Percentiles rank a stretch among this genome's conserved stretches.
Evolutionary conservation across 1,284 basidiomycete species (phyloP).

Genomic region (Leccinum insolens): DNA sequence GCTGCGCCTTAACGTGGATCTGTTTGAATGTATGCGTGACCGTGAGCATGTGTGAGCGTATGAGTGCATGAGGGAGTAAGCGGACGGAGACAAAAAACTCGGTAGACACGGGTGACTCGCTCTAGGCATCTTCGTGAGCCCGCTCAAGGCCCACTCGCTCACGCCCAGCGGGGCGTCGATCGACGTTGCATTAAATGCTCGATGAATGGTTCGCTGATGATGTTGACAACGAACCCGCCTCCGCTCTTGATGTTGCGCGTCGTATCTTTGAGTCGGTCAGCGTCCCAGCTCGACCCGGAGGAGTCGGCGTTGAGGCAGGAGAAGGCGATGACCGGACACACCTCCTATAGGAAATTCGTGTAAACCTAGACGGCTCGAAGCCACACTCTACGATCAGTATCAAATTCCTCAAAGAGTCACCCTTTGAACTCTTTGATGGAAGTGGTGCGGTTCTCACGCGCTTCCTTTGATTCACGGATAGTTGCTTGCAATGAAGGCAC

Average conservation of each 20-base stretch:
- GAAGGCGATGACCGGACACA: constrained; percentile 52
- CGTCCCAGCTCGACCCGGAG: constrained; percentile 11
- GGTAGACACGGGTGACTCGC: constrained; percentile 35
- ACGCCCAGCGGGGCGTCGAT: constrained; percentile 61
- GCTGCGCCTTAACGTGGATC: constrained; percentile 58
- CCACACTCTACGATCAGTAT: constrained; percentile 81
- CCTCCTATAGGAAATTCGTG: too few species aligned
- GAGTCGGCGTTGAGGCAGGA: constrained; percentile 38
- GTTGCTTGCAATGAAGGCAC: constrained; percentile 73
- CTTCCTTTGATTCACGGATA: constrained; percentile 87
- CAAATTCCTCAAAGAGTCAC: constrained; percentile 83
- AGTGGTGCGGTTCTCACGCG: constrained; percentile 81
- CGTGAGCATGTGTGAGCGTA: not conserved
- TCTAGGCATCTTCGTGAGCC: constrained; percentile 60
- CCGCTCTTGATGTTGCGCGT: constrained; percentile 58
- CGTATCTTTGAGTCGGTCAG: constrained; percentile 54
- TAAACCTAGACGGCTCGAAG: constrained; percentile 57
- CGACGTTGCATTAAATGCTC: constrained; percentile 62
- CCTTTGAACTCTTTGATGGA: constrained; percentile 83
- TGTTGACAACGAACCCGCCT: constrained; percentile 67
- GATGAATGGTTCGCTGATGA: constrained; percentile 72
- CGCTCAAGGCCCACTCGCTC: constrained; percentile 68
- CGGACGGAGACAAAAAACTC: not conserved
- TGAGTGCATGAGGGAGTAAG: not conserved
- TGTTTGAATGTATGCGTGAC: constrained; percentile 20